Evolutionary conservation across 2,329 filamentous ascomycete genomes (phyloP).

Genomic region (Huntiella abstrusa): DNA sequence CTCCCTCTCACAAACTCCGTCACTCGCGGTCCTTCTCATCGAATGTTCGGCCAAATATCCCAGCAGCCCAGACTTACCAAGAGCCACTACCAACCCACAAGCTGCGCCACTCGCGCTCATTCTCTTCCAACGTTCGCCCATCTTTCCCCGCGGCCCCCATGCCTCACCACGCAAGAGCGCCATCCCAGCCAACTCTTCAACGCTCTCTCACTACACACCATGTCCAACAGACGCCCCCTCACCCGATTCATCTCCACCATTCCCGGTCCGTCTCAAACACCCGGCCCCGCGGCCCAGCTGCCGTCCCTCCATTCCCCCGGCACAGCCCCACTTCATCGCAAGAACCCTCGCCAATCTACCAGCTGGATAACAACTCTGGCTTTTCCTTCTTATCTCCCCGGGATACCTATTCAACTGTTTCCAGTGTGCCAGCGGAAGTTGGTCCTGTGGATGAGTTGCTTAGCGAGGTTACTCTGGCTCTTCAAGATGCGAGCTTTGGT

Average conservation of each 20-base stretch:
- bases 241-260: background rate
- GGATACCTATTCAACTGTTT: background rate
- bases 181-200: background rate
- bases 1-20: background rate
- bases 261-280: background rate
- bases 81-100: background rate
- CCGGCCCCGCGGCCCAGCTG: conserved; percentile 1
- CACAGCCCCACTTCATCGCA: background rate
- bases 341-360: conserved; percentile 7
- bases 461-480: conserved; percentile 8
- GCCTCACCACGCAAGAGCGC: background rate
- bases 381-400: conserved; percentile 1
- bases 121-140: background rate
- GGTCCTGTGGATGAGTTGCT: conserved; percentile 8
- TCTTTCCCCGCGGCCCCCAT: background rate
- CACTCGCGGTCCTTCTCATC: background rate
- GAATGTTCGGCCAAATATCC: background rate
- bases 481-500: conserved; percentile 7
- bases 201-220: background rate
- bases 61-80: background rate
- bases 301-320: conserved; percentile 4
- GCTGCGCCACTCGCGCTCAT: background rate
- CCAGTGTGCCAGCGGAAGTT: background rate
- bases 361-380: background rate
- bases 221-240: background rate